Base-by-base conservation (phyloP, 225 moss, liverwort and hornwort species). In the Pseudoscleropodium purum region DNA sequence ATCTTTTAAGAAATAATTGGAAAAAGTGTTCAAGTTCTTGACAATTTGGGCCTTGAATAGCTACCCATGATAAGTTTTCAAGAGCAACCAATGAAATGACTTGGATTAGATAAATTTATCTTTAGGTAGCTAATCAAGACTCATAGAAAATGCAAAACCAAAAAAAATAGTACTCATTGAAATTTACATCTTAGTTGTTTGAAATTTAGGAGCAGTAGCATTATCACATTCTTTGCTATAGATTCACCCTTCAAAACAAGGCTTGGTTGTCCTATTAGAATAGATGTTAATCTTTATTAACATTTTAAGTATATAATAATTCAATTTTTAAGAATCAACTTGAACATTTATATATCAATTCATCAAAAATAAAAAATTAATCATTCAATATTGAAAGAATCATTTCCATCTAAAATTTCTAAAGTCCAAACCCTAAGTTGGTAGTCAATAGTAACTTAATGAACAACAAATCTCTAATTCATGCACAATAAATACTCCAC, bases 121-220 rank as follows among this genome's bases (percentile, higher is more conserved):
- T 76, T 76, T 8, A 34, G 5, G 51, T 0, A 0, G 0, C 10
- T 47, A 30, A 18, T 45, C 0, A 11, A 24, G 1, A 11, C 11
- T 6, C 30, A 30, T 1, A 0, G 2, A 75, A 11, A 30, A 45
- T 47, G 11, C 4, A 47, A 45, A 16, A 30, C 6, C 45, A 18
- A 18, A 45, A 18, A 30, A 16, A 45, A 15, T 43, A 41, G 2
- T 27, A 10, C 2, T 20, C 33, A 31, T 19, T 1, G 3, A 3
- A 18, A 75, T 2, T 33, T 4, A 3, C 23, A 37, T 37, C 6
- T 56, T 56, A 37, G 4, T 10, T 7, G 13, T n/a, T 79, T 56
- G 56, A 79, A 24, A 24, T n/a, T n/a, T 27, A 27, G 27, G 1
- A 4, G 25, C 0, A 26, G 0, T 29, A 15, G 29, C 59, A 26